These are phyloP conservation scores for Trametes elegans DNA, from an alignment of 768 basidiomycete species.

Conservation along the genomic window DNA sequence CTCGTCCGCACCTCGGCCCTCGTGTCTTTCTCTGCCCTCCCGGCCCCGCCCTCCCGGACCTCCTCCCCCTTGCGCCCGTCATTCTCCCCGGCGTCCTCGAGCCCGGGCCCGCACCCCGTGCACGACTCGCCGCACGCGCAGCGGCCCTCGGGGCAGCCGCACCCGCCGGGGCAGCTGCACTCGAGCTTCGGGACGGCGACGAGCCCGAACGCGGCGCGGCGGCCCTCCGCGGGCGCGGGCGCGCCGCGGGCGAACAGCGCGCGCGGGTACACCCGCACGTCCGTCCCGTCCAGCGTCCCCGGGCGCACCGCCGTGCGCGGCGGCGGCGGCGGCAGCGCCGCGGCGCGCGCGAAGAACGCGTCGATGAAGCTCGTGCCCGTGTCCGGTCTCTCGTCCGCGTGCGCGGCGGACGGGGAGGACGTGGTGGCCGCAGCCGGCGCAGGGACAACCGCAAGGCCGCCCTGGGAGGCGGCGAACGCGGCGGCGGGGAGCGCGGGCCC, in stretches of 20 bases:
- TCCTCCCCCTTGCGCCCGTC: not conserved
- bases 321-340: constrained; percentile 66
- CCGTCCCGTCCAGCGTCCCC: constrained; percentile 47
- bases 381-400: not conserved
- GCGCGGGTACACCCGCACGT: constrained; percentile 45
- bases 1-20: not conserved
- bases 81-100: not conserved
- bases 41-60: not conserved
- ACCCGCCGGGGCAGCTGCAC: constrained; percentile 58
- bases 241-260: constrained; percentile 35
- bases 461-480: constrained; percentile 7
- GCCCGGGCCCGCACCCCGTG: constrained; percentile 45
- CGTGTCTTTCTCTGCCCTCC: not conserved
- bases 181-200: constrained; percentile 63
- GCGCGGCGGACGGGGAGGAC: too few species aligned
- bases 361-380: constrained; percentile 44
- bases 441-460: not conserved
- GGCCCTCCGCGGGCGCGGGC: constrained; percentile 37
- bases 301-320: constrained; percentile 51
- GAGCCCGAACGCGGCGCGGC: constrained; percentile 43
- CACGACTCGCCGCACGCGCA: constrained; percentile 62
- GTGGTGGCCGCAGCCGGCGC: not conserved
- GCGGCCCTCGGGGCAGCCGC: constrained; percentile 50
- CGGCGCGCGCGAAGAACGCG: constrained; percentile 63
- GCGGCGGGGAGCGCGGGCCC: constrained; percentile 39